A percentile compares a stretch with the other conserved stretches of the same genome.
Evolutionary conservation across 495 filamentous ascomycete genomes (phyloP).

Genomic region (Daldinia grandis): DNA sequence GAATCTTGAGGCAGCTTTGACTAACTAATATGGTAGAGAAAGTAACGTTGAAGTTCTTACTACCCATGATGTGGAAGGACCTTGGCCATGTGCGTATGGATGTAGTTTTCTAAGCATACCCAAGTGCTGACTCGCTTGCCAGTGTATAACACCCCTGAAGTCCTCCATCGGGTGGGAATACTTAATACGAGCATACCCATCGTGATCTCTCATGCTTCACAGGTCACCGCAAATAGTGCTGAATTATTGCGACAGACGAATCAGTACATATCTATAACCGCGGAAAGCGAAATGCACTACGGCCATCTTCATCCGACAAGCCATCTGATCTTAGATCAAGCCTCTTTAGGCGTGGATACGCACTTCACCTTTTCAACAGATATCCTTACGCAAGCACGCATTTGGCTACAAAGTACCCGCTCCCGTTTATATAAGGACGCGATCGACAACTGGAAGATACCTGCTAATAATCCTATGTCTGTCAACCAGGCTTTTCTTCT

Average conservation of each 20-base stretch:
- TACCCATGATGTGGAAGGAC: background rate
- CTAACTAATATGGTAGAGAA: background rate
- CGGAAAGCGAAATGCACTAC: constrained; percentile 58
- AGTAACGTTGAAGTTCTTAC: background rate
- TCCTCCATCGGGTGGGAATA: constrained; percentile 39
- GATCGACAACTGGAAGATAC: constrained; percentile 49
- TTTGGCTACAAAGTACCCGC: constrained; percentile 50
- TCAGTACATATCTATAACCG: constrained; percentile 56
- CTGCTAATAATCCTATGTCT: constrained; percentile 49
- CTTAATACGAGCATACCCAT: constrained; percentile 46
- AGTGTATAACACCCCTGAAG: constrained; percentile 26
- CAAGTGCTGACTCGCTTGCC: background rate
- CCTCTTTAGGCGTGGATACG: constrained; percentile 57
- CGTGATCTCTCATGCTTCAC: constrained; percentile 51
- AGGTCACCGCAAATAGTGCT: constrained; percentile 32
- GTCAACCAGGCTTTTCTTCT: constrained; percentile 59
- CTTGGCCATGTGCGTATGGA: background rate
- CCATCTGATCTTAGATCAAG: constrained; percentile 52
- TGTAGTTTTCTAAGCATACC: background rate
- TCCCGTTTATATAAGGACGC: constrained; percentile 36
- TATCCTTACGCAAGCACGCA: constrained; percentile 54
- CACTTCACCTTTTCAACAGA: constrained; percentile 56
- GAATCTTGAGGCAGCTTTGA: background rate
- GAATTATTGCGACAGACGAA: constrained; percentile 38
- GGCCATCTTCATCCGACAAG: constrained; percentile 50